These are phyloP conservation scores for Rubus parviflorus DNA, from an alignment of 306 rosid species.

Conservation along the genomic window DNA sequence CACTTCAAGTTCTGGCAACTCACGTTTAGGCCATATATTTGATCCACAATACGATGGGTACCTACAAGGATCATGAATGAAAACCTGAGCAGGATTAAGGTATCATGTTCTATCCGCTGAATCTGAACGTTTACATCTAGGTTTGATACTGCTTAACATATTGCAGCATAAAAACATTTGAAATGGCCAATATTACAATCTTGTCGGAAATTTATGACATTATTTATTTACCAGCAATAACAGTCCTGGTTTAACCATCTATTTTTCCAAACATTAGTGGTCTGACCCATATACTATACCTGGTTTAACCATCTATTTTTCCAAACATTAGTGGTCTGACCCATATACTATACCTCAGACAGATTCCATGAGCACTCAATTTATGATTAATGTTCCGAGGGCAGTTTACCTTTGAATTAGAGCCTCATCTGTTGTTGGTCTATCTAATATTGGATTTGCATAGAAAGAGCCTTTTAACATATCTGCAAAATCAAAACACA, in stretches of 20 bases:
- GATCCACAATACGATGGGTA: conserved; percentile 91
- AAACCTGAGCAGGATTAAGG: conserved; percentile 26
- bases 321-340: conserved; percentile 19
- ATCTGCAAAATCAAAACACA: conserved; percentile 48
- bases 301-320: conserved; percentile 10
- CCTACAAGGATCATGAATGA: conserved; percentile 43
- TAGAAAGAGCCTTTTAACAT: conserved; percentile 87
- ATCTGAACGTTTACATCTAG: background rate
- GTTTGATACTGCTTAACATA: background rate
- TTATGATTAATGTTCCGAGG: background rate
- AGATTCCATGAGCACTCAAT: conserved; percentile 9
- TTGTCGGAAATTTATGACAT: background rate
- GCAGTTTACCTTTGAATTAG: conserved; percentile 63
- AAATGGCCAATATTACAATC: background rate
- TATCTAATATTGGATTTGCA: conserved; percentile 87
- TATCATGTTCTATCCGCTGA: background rate
- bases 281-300: conserved; percentile 18
- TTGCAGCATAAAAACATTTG: background rate
- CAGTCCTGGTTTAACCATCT: conserved; percentile 1
- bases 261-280: conserved; percentile 17
- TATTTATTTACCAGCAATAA: background rate
- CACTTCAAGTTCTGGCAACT: conserved; percentile 81
- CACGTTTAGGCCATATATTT: conserved; percentile 79
- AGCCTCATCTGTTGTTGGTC: conserved; percentile 71
- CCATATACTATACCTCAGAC: conserved; percentile 15